Percentiles rank a stretch among this genome's conserved stretches.
These are phyloP conservation scores for Clavaria fumosa DNA, from an alignment of 768 basidiomycete species.

Conservation along the genomic window DNA sequence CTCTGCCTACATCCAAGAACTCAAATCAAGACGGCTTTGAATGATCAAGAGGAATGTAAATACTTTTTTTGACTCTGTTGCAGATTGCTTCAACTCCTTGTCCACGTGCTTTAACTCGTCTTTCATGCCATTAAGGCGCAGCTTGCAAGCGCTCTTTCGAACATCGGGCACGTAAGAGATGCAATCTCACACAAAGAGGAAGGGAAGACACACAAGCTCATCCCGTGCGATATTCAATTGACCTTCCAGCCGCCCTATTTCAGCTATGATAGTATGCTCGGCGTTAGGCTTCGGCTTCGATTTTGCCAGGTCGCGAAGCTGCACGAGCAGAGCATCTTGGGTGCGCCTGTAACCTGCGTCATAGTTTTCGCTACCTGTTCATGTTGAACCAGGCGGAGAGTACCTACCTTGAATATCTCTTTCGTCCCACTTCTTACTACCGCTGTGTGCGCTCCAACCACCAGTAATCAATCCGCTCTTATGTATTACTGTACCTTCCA, in stretches of 20 bases:
- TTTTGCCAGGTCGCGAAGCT: constrained; percentile 73
- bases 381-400: background rate
- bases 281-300: constrained; percentile 71
- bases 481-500: constrained; percentile 95
- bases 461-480: constrained; percentile 96
- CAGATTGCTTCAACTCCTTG: constrained; percentile 46
- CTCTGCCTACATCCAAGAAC: constrained; percentile 29
- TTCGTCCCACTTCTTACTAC: constrained; percentile 87
- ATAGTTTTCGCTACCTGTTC: background rate
- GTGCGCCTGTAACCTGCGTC: constrained; percentile 32
- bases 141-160: constrained; percentile 54
- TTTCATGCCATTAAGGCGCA: constrained; percentile 61
- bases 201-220: constrained; percentile 47
- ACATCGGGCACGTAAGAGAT: constrained; percentile 2
- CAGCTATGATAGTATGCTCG: constrained; percentile 64
- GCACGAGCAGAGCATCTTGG: constrained; percentile 53
- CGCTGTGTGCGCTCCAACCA: constrained; percentile 64
- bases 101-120: constrained; percentile 76
- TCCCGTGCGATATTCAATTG: constrained; percentile 62
- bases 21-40: background rate
- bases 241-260: constrained; percentile 68
- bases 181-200: background rate
- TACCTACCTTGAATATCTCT: constrained; percentile 70
- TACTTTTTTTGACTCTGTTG: constrained; percentile 64
- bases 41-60: no score